Evolutionary conservation across 345 rosid species (phyloP), one percentile per base, ranked within the genome.

Genomic region (Pugionium cornutum): DNA sequence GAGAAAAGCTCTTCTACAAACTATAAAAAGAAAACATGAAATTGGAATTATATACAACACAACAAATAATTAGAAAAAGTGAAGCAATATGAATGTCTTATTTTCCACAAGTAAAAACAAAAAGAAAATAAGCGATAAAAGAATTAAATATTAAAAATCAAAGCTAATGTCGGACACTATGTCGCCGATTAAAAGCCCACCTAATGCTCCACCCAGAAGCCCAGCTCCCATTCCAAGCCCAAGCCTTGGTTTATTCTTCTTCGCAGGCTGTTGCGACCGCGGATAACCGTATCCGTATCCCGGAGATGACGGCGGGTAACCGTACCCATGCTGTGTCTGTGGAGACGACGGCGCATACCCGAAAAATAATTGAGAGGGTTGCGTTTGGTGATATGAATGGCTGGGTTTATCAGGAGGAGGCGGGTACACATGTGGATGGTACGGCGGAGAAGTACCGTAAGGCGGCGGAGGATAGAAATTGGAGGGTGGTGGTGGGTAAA

Each of bases 101-200:
- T 18, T 18, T 39, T 39, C 6, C 8, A 4, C 42, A 39, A 5
- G 9, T 39, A 34, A 34, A 34, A 36, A n/a, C 10, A 44, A 11
- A 44, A 44, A 7, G 2, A 25, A 46, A 7, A 25, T 46, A 46
- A 25, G 18, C 18, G 18, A 18, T 18, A 18, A 6, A 37, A 4
- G 6, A 61, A 28, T 48, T 4, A 11, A 5, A 11, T 6, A 7
- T 34, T 29, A 76, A 59, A 69, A 70, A 56, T 67, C 74, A 79
- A 81, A 85, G 7, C 76, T 66, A 49, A 43, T 73, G 49, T 90
- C 95, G 0, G 95, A 87, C 7, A 88, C 86, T 73, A 88, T 30
- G 42, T 88, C 96, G 46, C 89, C 89, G 9, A 88, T 64, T 67
- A 91, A 41, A 43, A 91, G 76, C 61, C 96, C 96, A 28, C 98